Base-by-base conservation (phyloP, 345 rosid species). In the Eucalyptus cloeziana region DNA sequence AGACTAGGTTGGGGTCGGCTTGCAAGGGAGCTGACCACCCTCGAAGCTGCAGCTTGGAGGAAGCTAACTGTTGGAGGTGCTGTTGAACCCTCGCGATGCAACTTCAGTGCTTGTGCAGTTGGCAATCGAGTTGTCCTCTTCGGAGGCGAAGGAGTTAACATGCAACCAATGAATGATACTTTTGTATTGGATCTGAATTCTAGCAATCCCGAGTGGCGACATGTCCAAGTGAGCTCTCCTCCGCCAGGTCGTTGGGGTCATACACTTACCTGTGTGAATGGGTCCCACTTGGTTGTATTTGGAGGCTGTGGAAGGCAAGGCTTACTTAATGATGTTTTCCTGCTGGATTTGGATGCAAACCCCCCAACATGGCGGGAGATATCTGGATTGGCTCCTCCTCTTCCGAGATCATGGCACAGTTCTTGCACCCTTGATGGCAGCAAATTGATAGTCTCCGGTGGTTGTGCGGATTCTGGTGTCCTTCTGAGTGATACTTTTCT, bases 241-340 rank as follows among this genome's bases (percentile, higher is more conserved):
- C 98, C 98, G 33, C 98, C 98, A 52, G 98, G 97, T 87, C 96
- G 97, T 51, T 97, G 98, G 98, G 98, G 98, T 54, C 99, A 96
- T 91, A 96, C 99, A 1, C 95, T 96, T 67, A 92, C 98, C 64
- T 97, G 99, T 89, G 94, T 97, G 45, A 94, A 96, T 88, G 98
- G 97, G 17, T 97, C 97, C 89, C 90, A 94, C 91, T 91, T 97
- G 89, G 98, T 96, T 87, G 97, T 97, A 54, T 97, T 96, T 91
- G 99, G 99, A 58, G 98, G 99, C 49, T 97, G 99, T 92, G 98
- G 99, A 88, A 94, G 93, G 90, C 96, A 96, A 89, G 99, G 97
- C 80, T 92, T 97, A 86, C 94, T 97, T 27, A 97, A 97, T 90
- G 98, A 97, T 89, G 97, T 97, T 60, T 96, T 97, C 87, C 93